Percentiles rank a stretch among this genome's conserved stretches.
These are phyloP conservation scores for Wickerhamomyces tratensis DNA, from an alignment of 805 yeast genomes.

Conservation along the genomic window DNA sequence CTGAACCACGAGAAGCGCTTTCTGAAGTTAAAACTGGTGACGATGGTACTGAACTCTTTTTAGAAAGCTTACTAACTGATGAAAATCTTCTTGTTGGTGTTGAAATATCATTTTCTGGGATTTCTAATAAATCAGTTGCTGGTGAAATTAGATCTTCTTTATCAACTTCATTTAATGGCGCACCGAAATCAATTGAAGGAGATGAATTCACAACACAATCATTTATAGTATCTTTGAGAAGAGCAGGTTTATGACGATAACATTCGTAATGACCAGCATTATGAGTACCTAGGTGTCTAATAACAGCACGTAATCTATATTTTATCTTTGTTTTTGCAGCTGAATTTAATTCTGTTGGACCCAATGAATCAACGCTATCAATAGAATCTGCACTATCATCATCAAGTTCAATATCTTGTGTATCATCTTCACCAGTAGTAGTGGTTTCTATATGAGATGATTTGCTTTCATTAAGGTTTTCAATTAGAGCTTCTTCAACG, in stretches of 20 bases:
- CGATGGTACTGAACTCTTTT: conserved; percentile 2
- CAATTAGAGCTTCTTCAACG: conserved; percentile 7
- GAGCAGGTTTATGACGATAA: conserved; percentile 64
- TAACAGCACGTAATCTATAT: conserved; percentile 60
- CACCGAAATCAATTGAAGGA: conserved; percentile 15
- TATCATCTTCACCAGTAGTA: conserved; percentile 12
- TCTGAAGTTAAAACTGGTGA: conserved; percentile 2
- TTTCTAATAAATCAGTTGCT: too few species aligned
- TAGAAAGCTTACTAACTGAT: neutral
- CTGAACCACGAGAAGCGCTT: conserved; percentile 9
- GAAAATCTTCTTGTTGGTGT: too few species aligned
- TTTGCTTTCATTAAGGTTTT: conserved; percentile 3
- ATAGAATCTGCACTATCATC: conserved; percentile 4
- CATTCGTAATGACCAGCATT: conserved; percentile 88
- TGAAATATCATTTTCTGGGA: too few species aligned
- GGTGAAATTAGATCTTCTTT: too few species aligned
- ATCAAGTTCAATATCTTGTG: conserved; percentile 11
- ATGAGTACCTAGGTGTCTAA: conserved; percentile 86
- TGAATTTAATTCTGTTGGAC: conserved; percentile 7
- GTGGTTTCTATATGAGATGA: conserved; percentile 5
- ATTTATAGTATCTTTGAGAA: conserved; percentile 20
- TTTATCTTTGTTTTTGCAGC: conserved; percentile 23
- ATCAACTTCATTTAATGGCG: too few species aligned
- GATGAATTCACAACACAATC: conserved; percentile 20
- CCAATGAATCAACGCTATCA: neutral